Base-by-base conservation (phyloP, 257 asterid species). In the Solanum lycopersicoides region DNA sequence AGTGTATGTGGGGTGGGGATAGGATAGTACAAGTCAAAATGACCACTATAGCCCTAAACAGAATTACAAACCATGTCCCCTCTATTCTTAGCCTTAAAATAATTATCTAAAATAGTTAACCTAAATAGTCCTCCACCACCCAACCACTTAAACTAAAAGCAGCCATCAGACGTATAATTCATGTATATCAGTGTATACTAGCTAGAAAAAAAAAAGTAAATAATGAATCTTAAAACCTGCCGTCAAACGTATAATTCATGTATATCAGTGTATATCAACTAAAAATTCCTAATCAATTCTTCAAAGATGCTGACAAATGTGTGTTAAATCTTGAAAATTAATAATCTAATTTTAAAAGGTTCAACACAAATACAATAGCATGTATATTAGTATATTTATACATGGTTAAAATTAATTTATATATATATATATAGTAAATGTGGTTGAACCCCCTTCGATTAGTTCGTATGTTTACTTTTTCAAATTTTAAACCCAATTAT, bases 41-140 rank as follows among this genome's bases (percentile, higher is more conserved):
- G 80, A 87, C 91, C 32, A 12, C 6, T 84, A n/a, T 25, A 23
- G 65, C 91, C 92, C 2, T 2, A 16, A 2, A 12, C 32, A 74
- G 66, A 84, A 86, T 82, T 20, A 77, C 91, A 66, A 76, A 79
- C 39, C 72, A 41, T 47, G 77, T 86, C 63, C 87, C 44, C 75
- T 69, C 1, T 12, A 44, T 90, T 69, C 87, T 84, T 77, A 28
- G 69, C 92, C 91, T 85, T 82, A 76, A 39, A 74, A 74, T 39
- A 74, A 74, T 74, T 39, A 74, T 74, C 53, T 74, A 39, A 74
- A 74, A 74, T 7, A 37, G 45, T 6, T 74, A 23, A 74, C 15
- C 18, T 39, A 39, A 74, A 74, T 39, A 74, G 53, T 3, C 10
- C 2, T 5, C 4, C 16, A 73, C 1, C 25, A 3, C 4, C 12